Evolutionary conservation across 352 stramenopile genomes (phyloP), one percentile per base, ranked within the genome.

Genomic region (Globisporangium rhizosaccharum): DNA sequence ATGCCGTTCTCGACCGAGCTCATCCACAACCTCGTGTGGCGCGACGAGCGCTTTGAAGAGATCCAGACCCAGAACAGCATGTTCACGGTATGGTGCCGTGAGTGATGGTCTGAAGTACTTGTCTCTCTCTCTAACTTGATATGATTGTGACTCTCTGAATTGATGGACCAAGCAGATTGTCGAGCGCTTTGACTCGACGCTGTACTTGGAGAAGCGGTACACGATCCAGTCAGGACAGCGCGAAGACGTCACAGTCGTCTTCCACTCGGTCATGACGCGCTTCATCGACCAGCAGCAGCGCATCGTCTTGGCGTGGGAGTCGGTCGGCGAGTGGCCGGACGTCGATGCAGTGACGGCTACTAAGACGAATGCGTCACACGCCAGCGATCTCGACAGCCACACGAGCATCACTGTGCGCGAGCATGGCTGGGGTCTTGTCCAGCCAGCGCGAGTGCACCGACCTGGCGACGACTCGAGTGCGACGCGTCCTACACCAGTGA

Each of bases 131-230:
- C 28, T 33, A 33, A 33, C 28, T 33, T 33, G 28, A 33, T 33
- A 6, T 6, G 6, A 7, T 3, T 33, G 28, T 33, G 28, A 6
- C 33, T 39, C 33, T 39, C 33, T 39, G 33, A 39, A 12, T 39
- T 5, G 33, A 39, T 39, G 33, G 33, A 39, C 8, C 1, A 12
- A 39, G 6, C 33, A 39, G 33, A 8, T 39, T 8, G 17, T 57
- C 15, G 14, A 57, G 37, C 52, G 37, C 5, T 57, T 49, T 15
- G 42, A 46, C 18, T 59, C 54, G 30, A 53, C 30, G 15, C 12
- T 59, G 12, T 59, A 52, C 30, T 12, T 59, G 54, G 37, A 15
- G 26, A 59, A 59, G 54, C 54, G 51, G 26, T 10, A 20, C 14
- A 39, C 33, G 33, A 39, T 39, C 33, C 14, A 8, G 51, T 41